Conservation (phyloP, 2,329 filamentous ascomycete species). For the Hypoxylon sp. region DNA sequence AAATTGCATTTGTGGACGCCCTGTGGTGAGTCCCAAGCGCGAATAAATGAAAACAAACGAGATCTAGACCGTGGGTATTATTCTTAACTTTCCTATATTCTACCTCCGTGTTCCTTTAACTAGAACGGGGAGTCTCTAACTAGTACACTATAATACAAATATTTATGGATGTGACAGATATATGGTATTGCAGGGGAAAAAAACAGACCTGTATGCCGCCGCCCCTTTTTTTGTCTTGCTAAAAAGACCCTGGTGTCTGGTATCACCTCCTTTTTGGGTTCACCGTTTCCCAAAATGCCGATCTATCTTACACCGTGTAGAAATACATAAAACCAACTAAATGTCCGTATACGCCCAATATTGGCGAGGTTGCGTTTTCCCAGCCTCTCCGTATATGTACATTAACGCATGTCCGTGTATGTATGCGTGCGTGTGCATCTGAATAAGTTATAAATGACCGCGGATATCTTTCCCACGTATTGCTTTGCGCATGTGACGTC, state of each 20-base stretch:
- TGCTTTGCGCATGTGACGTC: slow-evolving; percentile 1
- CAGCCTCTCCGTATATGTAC: slow-evolving; percentile 5
- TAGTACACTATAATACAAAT: slow-evolving; percentile 21
- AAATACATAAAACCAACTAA: background rate
- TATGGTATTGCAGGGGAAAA: background rate
- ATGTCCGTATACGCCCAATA: background rate
- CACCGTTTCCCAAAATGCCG: background rate
- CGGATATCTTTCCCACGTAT: background rate
- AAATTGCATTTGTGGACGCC: too few species aligned
- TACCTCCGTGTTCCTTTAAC: background rate
- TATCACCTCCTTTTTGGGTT: slow-evolving; percentile 9
- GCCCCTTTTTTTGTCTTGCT: slow-evolving; percentile 5
- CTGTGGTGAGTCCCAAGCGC: background rate
- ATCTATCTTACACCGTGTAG: slow-evolving; percentile 1
- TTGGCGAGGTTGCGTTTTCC: background rate
- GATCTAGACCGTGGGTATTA: slow-evolving; percentile 6
- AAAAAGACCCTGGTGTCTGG: slow-evolving; percentile 14
- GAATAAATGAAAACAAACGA: background rate
- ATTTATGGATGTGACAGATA: slow-evolving; percentile 5
- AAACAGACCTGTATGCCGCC: slow-evolving; percentile 17
- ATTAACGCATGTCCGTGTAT: background rate
- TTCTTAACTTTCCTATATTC: slow-evolving; percentile 6
- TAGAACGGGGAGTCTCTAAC: background rate
- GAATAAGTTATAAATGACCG: slow-evolving; percentile 1
- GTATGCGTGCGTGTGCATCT: slow-evolving; percentile 8